phyloP scores from a whole-genome alignment of 208 protist genomes.

The Porcisia hertigi region DNA sequence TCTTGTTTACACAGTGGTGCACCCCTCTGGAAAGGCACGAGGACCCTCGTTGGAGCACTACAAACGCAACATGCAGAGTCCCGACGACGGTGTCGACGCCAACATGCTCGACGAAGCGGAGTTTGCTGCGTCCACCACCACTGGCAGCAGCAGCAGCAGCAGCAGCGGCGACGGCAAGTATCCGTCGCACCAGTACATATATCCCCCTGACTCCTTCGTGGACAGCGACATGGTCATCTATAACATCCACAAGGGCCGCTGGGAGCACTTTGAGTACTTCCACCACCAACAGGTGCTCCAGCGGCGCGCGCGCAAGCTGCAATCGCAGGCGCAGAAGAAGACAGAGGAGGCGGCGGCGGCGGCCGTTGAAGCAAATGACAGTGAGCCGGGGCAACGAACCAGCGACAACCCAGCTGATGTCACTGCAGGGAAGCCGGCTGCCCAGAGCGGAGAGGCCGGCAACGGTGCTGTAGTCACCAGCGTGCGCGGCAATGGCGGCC shows the following conservation, averaged over 20 bases:
- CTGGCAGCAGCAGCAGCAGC: neutral
- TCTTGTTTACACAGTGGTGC: conserved; percentile 35
- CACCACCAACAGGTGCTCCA: conserved; percentile 28
- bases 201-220: conserved; percentile 39
- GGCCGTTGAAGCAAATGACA: too few relatives aligned
- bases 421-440: neutral
- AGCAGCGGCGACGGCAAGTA: neutral
- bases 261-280: conserved; percentile 47
- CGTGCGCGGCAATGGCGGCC: neutral
- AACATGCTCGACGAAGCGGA: conserved; percentile 4
- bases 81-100: conserved; percentile 9
- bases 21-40: conserved; percentile 25
- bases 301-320: conserved; percentile 7
- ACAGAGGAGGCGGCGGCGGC: neutral
- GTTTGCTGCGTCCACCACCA: neutral
- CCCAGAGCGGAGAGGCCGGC: neutral
- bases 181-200: conserved; percentile 38
- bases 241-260: conserved; percentile 37
- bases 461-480: neutral
- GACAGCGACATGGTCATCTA: conserved; percentile 63
- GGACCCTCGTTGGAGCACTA: conserved; percentile 39
- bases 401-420: neutral
- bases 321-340: neutral
- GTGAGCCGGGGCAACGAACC: neutral
- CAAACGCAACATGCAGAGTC: conserved; percentile 20